These are phyloP conservation scores for Cryptosporidium bovis DNA, from an alignment of 169 alveolate genomes.

Conservation along the genomic window DNA sequence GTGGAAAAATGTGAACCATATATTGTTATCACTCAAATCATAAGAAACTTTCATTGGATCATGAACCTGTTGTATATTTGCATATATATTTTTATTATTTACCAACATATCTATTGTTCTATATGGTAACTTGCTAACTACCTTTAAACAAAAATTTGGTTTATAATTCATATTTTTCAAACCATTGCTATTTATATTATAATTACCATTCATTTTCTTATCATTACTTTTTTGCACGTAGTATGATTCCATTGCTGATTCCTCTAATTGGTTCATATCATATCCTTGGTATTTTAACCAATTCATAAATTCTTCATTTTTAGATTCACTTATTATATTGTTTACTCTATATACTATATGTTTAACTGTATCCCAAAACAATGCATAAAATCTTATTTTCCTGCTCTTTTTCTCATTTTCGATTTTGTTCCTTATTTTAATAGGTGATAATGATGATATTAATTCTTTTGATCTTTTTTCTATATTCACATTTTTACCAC, in stretches of 20 bases:
- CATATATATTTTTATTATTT: constrained; percentile 69
- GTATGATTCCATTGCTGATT: constrained; percentile 46
- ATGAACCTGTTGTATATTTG: constrained; percentile 62
- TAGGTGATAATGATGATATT: constrained; percentile 4
- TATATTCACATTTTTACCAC: not conserved
- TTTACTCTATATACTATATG: constrained; percentile 64
- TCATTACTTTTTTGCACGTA: constrained; percentile 11
- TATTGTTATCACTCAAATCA: constrained; percentile 39
- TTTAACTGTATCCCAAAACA: constrained; percentile 74
- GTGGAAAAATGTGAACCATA: constrained; percentile 61
- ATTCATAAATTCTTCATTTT: constrained; percentile 26
- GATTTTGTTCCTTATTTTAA: not conserved
- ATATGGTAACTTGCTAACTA: constrained; percentile 59
- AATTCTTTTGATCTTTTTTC: not conserved
- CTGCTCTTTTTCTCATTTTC: not conserved
- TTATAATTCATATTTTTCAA: constrained; percentile 43
- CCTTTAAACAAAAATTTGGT: constrained; percentile 66
- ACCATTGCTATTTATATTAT: no score
- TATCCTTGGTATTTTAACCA: constrained; percentile 58
- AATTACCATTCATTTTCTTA: not conserved
- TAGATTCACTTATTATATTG: constrained; percentile 27
- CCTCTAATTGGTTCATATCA: constrained; percentile 29
- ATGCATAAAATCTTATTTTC: constrained; percentile 45
- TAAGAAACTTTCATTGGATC: constrained; percentile 62
- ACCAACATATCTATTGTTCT: constrained; percentile 59